Base-by-base conservation (phyloP, 2,329 filamentous ascomycete genomes). In the Endoconidiophora laricicola region DNA sequence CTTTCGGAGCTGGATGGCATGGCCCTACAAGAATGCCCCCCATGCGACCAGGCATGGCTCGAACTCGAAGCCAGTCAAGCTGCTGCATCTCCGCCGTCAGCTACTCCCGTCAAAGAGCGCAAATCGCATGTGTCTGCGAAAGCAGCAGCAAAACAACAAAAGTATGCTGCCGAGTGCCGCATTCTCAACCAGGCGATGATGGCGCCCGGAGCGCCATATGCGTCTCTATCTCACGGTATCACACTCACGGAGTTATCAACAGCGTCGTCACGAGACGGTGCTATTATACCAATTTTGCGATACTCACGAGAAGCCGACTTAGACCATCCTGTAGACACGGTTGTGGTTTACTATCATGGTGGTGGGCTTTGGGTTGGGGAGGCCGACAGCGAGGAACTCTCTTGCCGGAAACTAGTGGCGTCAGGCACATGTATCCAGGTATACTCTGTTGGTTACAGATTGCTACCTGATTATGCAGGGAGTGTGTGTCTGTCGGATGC, bases 281-380 rank as follows among this genome's bases (percentile, higher is more conserved):
- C 58, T 38, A 53, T 54, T 9, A 65, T 69, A 26, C 66, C 66
- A 1, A 44, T 69, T n/a, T 48, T 68, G 37, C 58, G 58, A 33
- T 64, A 67, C 44, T 55, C 60, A 29, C 56, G 57, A 5, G 50
- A 46, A 6, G 45, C 54, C 2, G 55, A 54, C 24, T 47, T 53
- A 9, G 24, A 45, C 3, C 33, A 37, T 5, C 43, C 52, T 1
- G 54, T 58, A 0, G 56, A 60, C 4, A 53, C 59, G 3, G 54
- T 66, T 5, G 57, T 69, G 9, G 55, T 72, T 16, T 72, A 72
- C 57, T 69, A 67, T 55, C 70, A 73, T 54, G 70, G 70, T 7
- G 70, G 70, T 12, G 69, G 68, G 0, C 59, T 73, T 2, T 58
- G 59, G 24, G 66, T 72, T 29, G 70, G 70, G 9, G 68, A 71